phyloP scores from a whole-genome alignment of 1,139 yeast species.

The Kurtzmaniella quercitrusa region DNA sequence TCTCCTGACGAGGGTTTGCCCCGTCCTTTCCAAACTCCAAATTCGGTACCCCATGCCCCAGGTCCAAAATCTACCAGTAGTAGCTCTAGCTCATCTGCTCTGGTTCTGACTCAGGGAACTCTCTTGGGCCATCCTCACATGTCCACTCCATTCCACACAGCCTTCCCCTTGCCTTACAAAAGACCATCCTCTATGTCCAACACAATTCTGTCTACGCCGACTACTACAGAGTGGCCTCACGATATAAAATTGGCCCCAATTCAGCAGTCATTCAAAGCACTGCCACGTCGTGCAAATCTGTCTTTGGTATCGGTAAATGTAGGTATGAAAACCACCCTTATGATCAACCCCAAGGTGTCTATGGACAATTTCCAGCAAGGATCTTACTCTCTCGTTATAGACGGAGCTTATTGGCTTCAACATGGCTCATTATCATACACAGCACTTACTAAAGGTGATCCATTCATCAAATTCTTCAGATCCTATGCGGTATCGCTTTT shows the following conservation, averaged over 20 bases:
- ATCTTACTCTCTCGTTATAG: slow-evolving; percentile 31
- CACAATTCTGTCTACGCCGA: neutral
- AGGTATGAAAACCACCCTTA: slow-evolving; percentile 13
- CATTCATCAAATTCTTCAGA: slow-evolving; percentile 36
- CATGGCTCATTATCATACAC: slow-evolving; percentile 42
- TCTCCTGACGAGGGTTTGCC: neutral
- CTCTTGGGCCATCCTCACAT: neutral
- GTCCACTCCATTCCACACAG: neutral
- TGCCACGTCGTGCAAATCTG: neutral
- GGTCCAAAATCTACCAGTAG: neutral
- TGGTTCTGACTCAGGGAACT: slow-evolving; percentile 1
- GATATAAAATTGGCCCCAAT: slow-evolving; percentile 28
- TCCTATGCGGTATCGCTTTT: slow-evolving; percentile 33
- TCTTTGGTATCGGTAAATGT: neutral
- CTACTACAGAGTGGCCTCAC: slow-evolving; percentile 22
- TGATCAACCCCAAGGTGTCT: slow-evolving; percentile 32
- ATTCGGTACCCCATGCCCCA: neutral
- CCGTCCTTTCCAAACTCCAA: slow-evolving; percentile 1
- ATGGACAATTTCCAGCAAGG: slow-evolving; percentile 35
- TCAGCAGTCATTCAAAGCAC: slow-evolving; percentile 12
- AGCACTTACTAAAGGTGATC: slow-evolving; percentile 41
- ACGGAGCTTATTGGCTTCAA: slow-evolving; percentile 37
- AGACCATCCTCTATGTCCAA: neutral
- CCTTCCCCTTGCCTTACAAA: slow-evolving; percentile 2
- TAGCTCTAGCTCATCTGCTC: neutral